Evolutionary conservation across 768 basidiomycete species (phyloP), one percentile per base, ranked within the genome.

Genomic region (Tulasnella sp.): DNA sequence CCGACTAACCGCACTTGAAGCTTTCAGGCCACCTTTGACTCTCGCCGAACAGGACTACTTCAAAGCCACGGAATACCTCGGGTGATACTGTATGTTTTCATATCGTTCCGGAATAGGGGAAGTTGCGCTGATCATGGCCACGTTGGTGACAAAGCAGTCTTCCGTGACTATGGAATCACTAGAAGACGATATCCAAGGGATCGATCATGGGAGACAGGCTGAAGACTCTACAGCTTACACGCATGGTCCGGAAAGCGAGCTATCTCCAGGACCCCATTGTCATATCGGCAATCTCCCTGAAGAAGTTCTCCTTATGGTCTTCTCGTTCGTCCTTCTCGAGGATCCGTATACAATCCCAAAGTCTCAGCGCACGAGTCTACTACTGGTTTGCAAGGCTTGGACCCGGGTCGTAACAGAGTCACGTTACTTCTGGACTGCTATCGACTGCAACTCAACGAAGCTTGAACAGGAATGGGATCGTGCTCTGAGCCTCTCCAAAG

Each of bases 341-440:
- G 31, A 37, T 37, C 12, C 64, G 64, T 20, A 37, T 28, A 28
- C 28, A 4, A 37, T 69, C 34, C 28, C 31, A 28, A 37, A 37
- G 16, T 37, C 31, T 14, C 31, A 69, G 31, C 31, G 64, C 64
- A 14, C 31, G 16, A 14, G 31, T 69, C 31, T 37, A 37, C 9
- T 69, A 20, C 28, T 37, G 64, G 64, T 69, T 31, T 69, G 64
- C 64, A 69, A 69, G 64, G 7, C 18, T 69, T 69, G 64, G 64
- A 37, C 0, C n/a, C 28, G 14, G 14, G 28, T 69, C 16, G 34
- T 69, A 4, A 69, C 31, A 24, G 64, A 34, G 12, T 11, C 64
- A 1, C 64, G 2, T 37, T 34, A 8, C 64, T 69, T 69, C 64
- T 69, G 64, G 64, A 37, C 64, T 14, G 28, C 34, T 11, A 37